Evolutionary conservation across 1,284 basidiomycete genomes (phyloP).

Genomic region (Sanghuangporus baumii): DNA sequence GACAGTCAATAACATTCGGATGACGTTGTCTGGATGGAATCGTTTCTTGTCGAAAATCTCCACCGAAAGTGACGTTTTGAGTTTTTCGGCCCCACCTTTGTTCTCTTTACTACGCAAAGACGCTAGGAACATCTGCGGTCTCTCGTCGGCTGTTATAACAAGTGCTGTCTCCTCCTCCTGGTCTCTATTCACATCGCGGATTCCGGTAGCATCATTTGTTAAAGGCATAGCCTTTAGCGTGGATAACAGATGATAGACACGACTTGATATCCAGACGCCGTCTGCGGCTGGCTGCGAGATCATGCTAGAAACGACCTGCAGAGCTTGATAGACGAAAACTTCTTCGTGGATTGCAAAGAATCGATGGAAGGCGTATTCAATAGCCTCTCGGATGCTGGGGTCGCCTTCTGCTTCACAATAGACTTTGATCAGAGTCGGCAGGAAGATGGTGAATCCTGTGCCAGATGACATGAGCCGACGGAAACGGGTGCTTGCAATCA

Average conservation of each 20-base stretch:
- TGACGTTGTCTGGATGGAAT: conserved; percentile 61
- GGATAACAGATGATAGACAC: conserved; percentile 49
- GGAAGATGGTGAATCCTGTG: conserved; percentile 66
- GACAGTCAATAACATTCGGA: conserved; percentile 71
- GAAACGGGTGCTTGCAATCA: conserved; percentile 76
- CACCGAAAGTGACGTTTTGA: conserved; percentile 41
- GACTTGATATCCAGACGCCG: conserved; percentile 43
- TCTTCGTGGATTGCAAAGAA: conserved; percentile 76
- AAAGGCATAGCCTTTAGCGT: conserved; percentile 41
- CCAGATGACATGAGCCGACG: conserved; percentile 67
- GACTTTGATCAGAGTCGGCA: conserved; percentile 62
- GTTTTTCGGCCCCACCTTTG: conserved; percentile 29
- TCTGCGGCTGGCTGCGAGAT: conserved; percentile 45
- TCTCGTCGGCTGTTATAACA: conserved; percentile 62
- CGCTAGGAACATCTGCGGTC: conserved; percentile 56
- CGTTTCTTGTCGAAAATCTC: conserved; percentile 58
- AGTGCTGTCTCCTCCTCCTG: conserved; percentile 73
- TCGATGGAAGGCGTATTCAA: conserved; percentile 67
- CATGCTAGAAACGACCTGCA: conserved; percentile 58
- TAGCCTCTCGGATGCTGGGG: conserved; percentile 53
- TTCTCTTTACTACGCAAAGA: conserved; percentile 41
- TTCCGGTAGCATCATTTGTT: conserved; percentile 56
- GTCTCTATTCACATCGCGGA: conserved; percentile 56
- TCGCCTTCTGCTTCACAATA: conserved; percentile 56
- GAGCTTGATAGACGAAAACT: conserved; percentile 69